A percentile compares a stretch with the other conserved stretches of the same genome.
Evolutionary conservation across 768 basidiomycete species (phyloP).

Genomic region (Kondoa malvinella): DNA sequence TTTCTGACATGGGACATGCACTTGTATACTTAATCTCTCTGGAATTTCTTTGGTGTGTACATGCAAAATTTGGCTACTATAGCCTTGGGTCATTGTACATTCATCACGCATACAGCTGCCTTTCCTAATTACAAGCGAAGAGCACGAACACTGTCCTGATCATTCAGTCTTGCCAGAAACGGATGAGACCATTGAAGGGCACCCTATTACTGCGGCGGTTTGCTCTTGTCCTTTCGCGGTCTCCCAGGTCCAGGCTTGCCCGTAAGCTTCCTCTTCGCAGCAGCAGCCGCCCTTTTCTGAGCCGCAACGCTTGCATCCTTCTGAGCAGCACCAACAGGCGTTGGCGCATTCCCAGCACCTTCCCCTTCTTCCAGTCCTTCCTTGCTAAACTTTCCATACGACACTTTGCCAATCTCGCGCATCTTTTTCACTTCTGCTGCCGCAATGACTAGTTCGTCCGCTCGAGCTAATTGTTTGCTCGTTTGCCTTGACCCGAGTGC

Average conservation of each 20-base stretch:
- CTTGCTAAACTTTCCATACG: neutral
- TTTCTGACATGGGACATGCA: no score
- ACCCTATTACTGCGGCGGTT: neutral
- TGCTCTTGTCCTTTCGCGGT: neutral
- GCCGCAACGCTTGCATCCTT: neutral
- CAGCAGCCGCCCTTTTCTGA: neutral
- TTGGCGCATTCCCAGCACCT: neutral
- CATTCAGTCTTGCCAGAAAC: no score
- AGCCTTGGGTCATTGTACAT: no score
- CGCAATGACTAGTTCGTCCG: conserved; percentile 85
- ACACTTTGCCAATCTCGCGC: conserved; percentile 22
- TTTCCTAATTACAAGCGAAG: no score
- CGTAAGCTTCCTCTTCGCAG: neutral
- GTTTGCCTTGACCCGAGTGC: conserved; percentile 58
- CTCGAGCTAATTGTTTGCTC: conserved; percentile 67
- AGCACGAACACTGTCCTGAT: no score
- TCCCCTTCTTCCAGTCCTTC: neutral
- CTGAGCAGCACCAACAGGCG: neutral
- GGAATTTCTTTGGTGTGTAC: no score
- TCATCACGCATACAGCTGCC: no score
- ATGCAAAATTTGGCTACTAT: no score
- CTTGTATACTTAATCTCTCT: no score
- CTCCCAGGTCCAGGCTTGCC: neutral
- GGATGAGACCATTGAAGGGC: neutral
- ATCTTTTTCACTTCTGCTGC: conserved; percentile 86